Percentiles rank a stretch among this genome's conserved stretches.
These are phyloP conservation scores for Penicillium capsulatum DNA, from an alignment of 2,329 filamentous ascomycete species.

Conservation along the genomic window DNA sequence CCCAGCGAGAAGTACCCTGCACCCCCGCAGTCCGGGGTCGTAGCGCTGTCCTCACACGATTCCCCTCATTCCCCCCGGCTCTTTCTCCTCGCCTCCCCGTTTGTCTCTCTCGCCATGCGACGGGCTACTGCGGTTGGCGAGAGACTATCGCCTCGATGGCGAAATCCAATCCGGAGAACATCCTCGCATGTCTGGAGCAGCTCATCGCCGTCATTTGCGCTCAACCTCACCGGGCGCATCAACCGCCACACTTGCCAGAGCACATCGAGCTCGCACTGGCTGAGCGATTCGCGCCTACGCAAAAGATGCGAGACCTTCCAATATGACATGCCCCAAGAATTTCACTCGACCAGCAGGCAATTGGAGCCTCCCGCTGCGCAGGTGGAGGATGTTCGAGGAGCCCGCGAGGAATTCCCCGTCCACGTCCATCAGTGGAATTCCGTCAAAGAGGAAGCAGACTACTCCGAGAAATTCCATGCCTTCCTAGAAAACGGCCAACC, in stretches of 20 bases:
- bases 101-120: slow-evolving; percentile 20
- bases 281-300: neutral
- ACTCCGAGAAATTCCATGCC: slow-evolving; percentile 19
- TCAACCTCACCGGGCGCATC: neutral
- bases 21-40: slow-evolving; percentile 15
- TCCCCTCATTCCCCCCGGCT: slow-evolving; percentile 14
- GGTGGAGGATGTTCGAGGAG: neutral
- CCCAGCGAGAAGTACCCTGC: slow-evolving; percentile 14
- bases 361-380: neutral
- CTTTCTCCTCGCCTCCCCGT: slow-evolving; percentile 1
- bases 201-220: slow-evolving; percentile 3
- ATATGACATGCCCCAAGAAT: neutral
- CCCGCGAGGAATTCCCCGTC: neutral
- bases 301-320: neutral
- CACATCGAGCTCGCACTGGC: neutral
- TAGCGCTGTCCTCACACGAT: slow-evolving; percentile 4
- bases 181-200: slow-evolving; percentile 11
- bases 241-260: slow-evolving; percentile 5
- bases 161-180: slow-evolving; percentile 12
- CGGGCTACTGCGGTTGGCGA: slow-evolving; percentile 23
- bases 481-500: slow-evolving; percentile 38
- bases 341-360: neutral
- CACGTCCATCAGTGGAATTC: slow-evolving; percentile 8
- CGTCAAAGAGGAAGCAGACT: slow-evolving; percentile 10
- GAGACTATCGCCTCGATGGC: slow-evolving; percentile 28